A percentile compares a stretch with the other conserved stretches of the same genome.
Evolutionary conservation across 495 filamentous ascomycete genomes (phyloP).

Genomic region (Trichoderma orchidacearum): DNA sequence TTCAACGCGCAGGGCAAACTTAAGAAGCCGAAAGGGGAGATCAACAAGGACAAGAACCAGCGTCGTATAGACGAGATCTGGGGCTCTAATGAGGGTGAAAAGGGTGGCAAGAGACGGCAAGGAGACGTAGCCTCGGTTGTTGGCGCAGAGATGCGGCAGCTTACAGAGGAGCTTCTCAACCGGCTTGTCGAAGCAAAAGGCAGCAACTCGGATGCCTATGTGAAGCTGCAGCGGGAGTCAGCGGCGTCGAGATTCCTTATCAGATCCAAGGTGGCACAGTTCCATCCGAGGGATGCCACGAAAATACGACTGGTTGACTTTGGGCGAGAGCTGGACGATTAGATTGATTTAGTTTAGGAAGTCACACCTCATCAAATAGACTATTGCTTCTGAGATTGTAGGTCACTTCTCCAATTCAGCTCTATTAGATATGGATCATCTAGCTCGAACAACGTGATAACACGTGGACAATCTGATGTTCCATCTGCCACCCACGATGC

Average conservation of each 20-base stretch:
- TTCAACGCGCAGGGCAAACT: constrained; percentile 60
- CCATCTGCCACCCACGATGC: no score
- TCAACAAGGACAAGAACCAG: constrained; percentile 39
- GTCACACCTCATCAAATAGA: neutral
- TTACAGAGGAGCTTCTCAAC: constrained; percentile 49
- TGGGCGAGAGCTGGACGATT: constrained; percentile 60
- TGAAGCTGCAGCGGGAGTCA: constrained; percentile 58
- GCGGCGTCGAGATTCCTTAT: constrained; percentile 74
- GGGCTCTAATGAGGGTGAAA: constrained; percentile 22
- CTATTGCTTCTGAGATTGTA: neutral
- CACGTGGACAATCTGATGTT: no score
- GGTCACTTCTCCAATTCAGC: no score
- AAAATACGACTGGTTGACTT: constrained; percentile 72
- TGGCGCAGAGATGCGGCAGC: constrained; percentile 48
- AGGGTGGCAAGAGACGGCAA: constrained; percentile 12
- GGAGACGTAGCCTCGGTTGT: constrained; percentile 50
- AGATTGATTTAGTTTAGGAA: neutral
- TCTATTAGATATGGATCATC: no score
- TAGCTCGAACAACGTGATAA: no score
- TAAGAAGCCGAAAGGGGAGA: constrained; percentile 41
- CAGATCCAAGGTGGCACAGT: constrained; percentile 70
- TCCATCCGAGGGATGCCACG: constrained; percentile 70
- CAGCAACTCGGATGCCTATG: constrained; percentile 45
- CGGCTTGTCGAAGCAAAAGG: constrained; percentile 46
- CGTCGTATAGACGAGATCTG: constrained; percentile 65